phyloP scores from a whole-genome alignment of 805 yeast species.

The Diddensiella transvaalensis region DNA sequence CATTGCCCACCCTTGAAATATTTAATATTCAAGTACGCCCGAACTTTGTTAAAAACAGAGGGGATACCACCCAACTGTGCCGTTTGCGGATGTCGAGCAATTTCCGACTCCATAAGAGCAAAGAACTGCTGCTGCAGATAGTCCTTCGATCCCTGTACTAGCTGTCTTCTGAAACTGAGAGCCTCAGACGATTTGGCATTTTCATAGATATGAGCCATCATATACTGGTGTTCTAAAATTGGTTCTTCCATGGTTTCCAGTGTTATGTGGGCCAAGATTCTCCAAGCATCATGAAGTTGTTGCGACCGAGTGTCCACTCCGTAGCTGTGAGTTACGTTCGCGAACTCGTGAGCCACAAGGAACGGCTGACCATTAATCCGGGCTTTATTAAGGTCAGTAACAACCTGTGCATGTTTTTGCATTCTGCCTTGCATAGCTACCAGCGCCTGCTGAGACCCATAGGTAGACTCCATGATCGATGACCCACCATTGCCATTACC shows the following conservation, averaged over 20 bases:
- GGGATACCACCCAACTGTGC: constrained; percentile 63
- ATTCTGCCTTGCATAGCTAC: constrained; percentile 16
- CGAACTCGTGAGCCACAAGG: constrained; percentile 57
- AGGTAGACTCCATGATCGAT: not conserved
- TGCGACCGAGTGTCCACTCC: constrained; percentile 62
- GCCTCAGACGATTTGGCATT: constrained; percentile 32
- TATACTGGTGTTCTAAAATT: constrained; percentile 33
- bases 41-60: constrained; percentile 66
- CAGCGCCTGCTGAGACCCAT: constrained; percentile 7
- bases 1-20: constrained; percentile 44
- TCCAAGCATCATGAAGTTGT: constrained; percentile 74
- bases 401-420: constrained; percentile 63
- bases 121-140: constrained; percentile 76
- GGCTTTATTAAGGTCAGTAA: constrained; percentile 66
- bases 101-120: constrained; percentile 64
- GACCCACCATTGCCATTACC: not conserved
- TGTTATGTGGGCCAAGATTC: constrained; percentile 51
- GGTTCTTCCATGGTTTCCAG: constrained; percentile 22
- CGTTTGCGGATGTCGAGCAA: constrained; percentile 46
- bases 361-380: constrained; percentile 54
- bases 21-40: constrained; percentile 52
- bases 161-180: constrained; percentile 36
- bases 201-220: constrained; percentile 31
- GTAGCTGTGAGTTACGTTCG: constrained; percentile 46
- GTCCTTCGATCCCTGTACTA: constrained; percentile 52